Evolutionary conservation across 805 yeast genomes (phyloP), one percentile per base, ranked within the genome.

Genomic region (Suhomyces sp.): DNA sequence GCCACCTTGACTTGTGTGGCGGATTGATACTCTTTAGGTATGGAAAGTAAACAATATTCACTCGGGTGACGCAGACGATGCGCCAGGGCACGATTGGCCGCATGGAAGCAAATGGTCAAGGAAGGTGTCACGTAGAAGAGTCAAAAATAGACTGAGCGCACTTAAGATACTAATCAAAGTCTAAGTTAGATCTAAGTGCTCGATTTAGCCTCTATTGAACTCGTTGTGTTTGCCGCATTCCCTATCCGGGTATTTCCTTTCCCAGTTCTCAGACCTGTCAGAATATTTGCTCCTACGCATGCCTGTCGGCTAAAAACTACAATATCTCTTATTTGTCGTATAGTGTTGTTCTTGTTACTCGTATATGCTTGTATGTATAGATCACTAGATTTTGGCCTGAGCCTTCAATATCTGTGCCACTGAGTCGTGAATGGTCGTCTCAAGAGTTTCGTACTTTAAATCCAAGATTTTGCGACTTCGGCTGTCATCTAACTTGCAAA

Each of bases 341-440:
- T 35, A 17, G 13, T 17, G 22, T 10, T 2, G 40, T n/a, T n/a
- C n/a, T n/a, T 6, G 40, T 35, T 17, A 19, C 17, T 2, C 19
- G 10, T 31, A 31, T 31, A 24, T 31, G 9, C 4, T 31, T 31
- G 9, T 6, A 31, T 24, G 27, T 25, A 2, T 27, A n/a, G 9
- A 17, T 37, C 22, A 37, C 6, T 13, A 37, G 3, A 6, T 10
- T 37, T 8, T 37, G 21, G 41, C 22, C 17, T 37, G 41, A 12
- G 12, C 46, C 25, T 22, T 27, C 22, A 62, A 40, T 29, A 64
- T 59, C 49, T 64, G 69, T 29, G 52, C 29, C 19, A 61, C 63
- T 3, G 67, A 53, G 50, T 62, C 67, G 27, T 50, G 54, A 2
- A 61, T 58, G 4, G 60, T 43, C 20, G 57, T 44, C 46, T 60